Evolutionary conservation across 768 basidiomycete genomes (phyloP), one percentile per base, ranked within the genome.

Genomic region (Rhizopogon rudus): DNA sequence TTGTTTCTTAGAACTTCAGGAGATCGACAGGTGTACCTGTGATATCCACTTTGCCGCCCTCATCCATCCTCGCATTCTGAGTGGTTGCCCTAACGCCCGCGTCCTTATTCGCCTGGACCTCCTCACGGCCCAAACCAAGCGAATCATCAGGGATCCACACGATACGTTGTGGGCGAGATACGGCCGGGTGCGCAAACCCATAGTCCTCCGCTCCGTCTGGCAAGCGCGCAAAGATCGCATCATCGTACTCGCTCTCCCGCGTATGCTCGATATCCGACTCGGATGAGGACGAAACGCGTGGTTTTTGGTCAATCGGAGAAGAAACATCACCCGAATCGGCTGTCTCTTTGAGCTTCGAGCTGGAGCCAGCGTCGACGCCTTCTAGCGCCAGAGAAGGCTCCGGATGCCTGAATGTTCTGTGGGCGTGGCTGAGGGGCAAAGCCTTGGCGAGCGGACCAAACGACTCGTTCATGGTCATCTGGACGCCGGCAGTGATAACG

Each of bases 131-230:
- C 52, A 93, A 64, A 8, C 86, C 84, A n/a, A 82, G 72, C 22
- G 70, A 61, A 66, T 98, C 96, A 40, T 73, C 70, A 20, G 96
- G 91, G 52, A 98, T 69, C 96, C 96, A 98, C 33, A 98, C 74
- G 5, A 83, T 76, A 58, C 86, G 78, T 71, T 93, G 91, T 45
- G 88, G 83, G 50, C 82, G 71, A 58, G 75, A 81, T 53, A 82
- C 78, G 6, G 93, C 93, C 14, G 96, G 96, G 63, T 96, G 96
- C 44, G 88, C 84, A 73, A 96, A 98, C 12, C 88, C 87, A 63
- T 84, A 84, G 49, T 81, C 66, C 57, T 67, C 53, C 45, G 16
- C n/a, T 8, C 65, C 69, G 17, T 69, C 68, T 2, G 52, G 40
- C 22, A 67, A 61, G 43, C 57, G 63, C 45, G 67, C 57, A 35